A percentile compares a stretch with the other conserved stretches of the same genome.
phyloP scores from a whole-genome alignment of 1,284 basidiomycete species.

The Taiwanofungus camphoratus region DNA sequence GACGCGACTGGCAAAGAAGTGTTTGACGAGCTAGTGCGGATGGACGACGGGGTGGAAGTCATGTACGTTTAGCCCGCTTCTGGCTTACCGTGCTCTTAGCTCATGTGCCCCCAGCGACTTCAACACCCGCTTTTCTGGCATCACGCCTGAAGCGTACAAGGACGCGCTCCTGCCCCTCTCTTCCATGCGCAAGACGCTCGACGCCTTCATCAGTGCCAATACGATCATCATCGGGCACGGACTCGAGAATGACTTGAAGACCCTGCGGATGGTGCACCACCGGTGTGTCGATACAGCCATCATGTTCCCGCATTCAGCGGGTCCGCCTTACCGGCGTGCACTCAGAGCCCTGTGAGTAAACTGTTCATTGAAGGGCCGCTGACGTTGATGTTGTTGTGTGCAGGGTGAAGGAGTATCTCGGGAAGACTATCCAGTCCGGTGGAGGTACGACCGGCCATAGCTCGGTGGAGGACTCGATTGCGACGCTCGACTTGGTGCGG shows the following conservation, averaged over 20 bases:
- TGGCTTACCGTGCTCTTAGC: slow-evolving; percentile 4
- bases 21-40: slow-evolving; percentile 78
- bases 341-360: slow-evolving; percentile 69
- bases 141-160: slow-evolving; percentile 56
- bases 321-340: slow-evolving; percentile 73
- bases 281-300: slow-evolving; percentile 80
- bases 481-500: slow-evolving; percentile 81
- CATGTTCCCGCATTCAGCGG: slow-evolving; percentile 78
- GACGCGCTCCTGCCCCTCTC: slow-evolving; percentile 57
- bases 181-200: slow-evolving; percentile 61
- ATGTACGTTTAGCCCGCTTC: slow-evolving; percentile 48
- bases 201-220: slow-evolving; percentile 63
- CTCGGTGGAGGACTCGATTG: slow-evolving; percentile 77
- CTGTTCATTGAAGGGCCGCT: slow-evolving; percentile 1
- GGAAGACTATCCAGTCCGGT: slow-evolving; percentile 71
- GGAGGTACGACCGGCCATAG: slow-evolving; percentile 74
- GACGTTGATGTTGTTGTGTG: neutral
- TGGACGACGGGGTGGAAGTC: slow-evolving; percentile 72
- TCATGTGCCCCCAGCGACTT: slow-evolving; percentile 55
- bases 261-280: slow-evolving; percentile 79
- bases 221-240: slow-evolving; percentile 85
- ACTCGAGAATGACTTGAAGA: slow-evolving; percentile 87
- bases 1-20: slow-evolving; percentile 68
- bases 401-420: slow-evolving; percentile 74
- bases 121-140: slow-evolving; percentile 88